Evolutionary conservation across 345 rosid genomes (phyloP).

Genomic region (Rhizophora apiculata): DNA sequence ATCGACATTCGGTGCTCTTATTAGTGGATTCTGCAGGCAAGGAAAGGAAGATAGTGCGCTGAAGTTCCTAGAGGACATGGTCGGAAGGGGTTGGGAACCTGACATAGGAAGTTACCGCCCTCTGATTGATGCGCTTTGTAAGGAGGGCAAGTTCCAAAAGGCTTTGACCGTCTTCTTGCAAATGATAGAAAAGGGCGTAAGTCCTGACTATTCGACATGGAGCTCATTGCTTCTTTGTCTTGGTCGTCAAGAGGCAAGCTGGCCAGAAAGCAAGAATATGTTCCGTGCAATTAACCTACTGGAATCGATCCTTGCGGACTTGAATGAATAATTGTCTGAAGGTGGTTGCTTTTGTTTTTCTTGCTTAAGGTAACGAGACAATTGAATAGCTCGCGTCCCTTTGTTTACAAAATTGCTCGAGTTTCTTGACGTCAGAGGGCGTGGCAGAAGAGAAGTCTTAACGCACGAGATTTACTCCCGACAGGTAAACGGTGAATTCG

Average conservation of each 20-base stretch:
- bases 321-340: not conserved
- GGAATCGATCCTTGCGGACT: slow-evolving; percentile 18
- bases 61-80: slow-evolving; percentile 63
- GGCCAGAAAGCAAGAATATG: slow-evolving; percentile 21
- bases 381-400: not conserved
- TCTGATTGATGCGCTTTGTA: slow-evolving; percentile 42
- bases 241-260: slow-evolving; percentile 29
- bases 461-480: too few relatives aligned
- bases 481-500: too few relatives aligned
- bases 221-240: slow-evolving; percentile 44
- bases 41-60: slow-evolving; percentile 52
- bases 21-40: slow-evolving; percentile 52
- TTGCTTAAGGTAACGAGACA: not conserved
- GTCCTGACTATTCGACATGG: slow-evolving; percentile 60
- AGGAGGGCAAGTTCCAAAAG: slow-evolving; percentile 40
- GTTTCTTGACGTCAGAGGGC: too few relatives aligned
- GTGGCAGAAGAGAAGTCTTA: too few relatives aligned
- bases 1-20: slow-evolving; percentile 52
- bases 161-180: slow-evolving; percentile 40
- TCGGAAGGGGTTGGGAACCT: slow-evolving; percentile 49
- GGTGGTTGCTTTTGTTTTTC: not conserved
- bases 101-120: slow-evolving; percentile 44
- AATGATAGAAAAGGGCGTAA: slow-evolving; percentile 56
- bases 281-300: slow-evolving; percentile 27
- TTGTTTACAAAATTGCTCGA: too few relatives aligned